phyloP scores from a whole-genome alignment of 169 alveolate genomes.

The Plasmodium blacklocki region DNA sequence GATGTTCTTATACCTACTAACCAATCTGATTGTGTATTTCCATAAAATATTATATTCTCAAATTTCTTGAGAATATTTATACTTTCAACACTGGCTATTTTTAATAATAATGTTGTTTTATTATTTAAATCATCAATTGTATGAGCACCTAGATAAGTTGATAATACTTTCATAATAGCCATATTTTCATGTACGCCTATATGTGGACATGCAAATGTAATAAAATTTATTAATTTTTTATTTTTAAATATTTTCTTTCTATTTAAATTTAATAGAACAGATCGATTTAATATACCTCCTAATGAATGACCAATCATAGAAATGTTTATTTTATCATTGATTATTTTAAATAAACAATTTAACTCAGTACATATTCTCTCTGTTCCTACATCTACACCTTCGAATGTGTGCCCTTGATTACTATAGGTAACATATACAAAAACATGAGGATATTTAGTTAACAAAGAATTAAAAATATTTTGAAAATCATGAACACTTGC shows the following conservation, averaged over 20 bases:
- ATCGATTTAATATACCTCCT: slow-evolving; percentile 82
- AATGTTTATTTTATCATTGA: slow-evolving; percentile 77
- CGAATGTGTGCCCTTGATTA: slow-evolving; percentile 81
- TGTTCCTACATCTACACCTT: slow-evolving; percentile 82
- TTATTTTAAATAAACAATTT: slow-evolving; percentile 70
- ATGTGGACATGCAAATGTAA: slow-evolving; percentile 86
- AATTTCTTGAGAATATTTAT: slow-evolving; percentile 68
- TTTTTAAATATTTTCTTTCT: slow-evolving; percentile 73
- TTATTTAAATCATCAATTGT: slow-evolving; percentile 82
- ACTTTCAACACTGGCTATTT: slow-evolving; percentile 77
- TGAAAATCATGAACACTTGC: slow-evolving; percentile 82
- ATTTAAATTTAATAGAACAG: slow-evolving; percentile 65
- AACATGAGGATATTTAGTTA: slow-evolving; percentile 78
- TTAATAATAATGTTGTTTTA: slow-evolving; percentile 78
- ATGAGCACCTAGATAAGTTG: slow-evolving; percentile 79
- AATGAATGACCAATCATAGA: slow-evolving; percentile 86
- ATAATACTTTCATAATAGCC: slow-evolving; percentile 71
- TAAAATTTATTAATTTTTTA: slow-evolving; percentile 79
- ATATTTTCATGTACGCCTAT: slow-evolving; percentile 84
- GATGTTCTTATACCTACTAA: slow-evolving; percentile 87
- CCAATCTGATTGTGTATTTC: slow-evolving; percentile 83
- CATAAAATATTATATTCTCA: slow-evolving; percentile 82
- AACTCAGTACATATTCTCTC: slow-evolving; percentile 79
- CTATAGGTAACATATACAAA: slow-evolving; percentile 82
- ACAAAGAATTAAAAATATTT: slow-evolving; percentile 70